Conservation (phyloP, 2,329 filamentous ascomycete species). For the Cladosporium austrohemisphaericum region DNA sequence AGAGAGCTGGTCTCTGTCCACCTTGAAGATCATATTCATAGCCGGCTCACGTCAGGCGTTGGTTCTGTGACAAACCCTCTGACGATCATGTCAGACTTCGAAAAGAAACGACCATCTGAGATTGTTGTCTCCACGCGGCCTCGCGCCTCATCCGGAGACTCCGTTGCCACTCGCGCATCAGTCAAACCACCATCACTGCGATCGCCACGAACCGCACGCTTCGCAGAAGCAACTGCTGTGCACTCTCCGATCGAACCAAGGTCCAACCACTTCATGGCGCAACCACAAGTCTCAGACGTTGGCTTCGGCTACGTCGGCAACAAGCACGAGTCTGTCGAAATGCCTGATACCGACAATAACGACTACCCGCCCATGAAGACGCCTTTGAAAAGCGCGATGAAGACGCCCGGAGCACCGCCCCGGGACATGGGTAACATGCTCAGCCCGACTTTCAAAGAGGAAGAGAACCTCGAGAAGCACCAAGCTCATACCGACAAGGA, state of each 20-base stretch:
- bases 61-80: constrained; percentile 31
- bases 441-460: constrained; percentile 90
- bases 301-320: constrained; percentile 85
- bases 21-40: constrained; percentile 18
- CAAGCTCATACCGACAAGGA: constrained; percentile 79
- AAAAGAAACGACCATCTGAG: constrained; percentile 39
- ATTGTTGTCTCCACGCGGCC: constrained; percentile 40
- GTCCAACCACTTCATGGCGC: constrained; percentile 54
- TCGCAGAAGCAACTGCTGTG: constrained; percentile 75
- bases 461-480: constrained; percentile 71
- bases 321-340: constrained; percentile 54
- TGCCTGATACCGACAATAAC: constrained; percentile 48
- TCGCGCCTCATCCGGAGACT: constrained; percentile 34
- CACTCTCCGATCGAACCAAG: constrained; percentile 67
- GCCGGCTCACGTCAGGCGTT: constrained; percentile 29
- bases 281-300: constrained; percentile 76
- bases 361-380: constrained; percentile 68
- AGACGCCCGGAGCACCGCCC: constrained; percentile 75
- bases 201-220: constrained; percentile 68
- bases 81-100: constrained; percentile 45
- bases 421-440: constrained; percentile 68
- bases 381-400: constrained; percentile 81
- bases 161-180: constrained; percentile 23
- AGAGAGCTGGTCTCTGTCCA: constrained; percentile 34
- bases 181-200: constrained; percentile 28